Percentiles rank a stretch among this genome's conserved stretches.
Evolutionary conservation across 495 filamentous ascomycete genomes (phyloP).

Genomic region (Penicillium lividum): DNA sequence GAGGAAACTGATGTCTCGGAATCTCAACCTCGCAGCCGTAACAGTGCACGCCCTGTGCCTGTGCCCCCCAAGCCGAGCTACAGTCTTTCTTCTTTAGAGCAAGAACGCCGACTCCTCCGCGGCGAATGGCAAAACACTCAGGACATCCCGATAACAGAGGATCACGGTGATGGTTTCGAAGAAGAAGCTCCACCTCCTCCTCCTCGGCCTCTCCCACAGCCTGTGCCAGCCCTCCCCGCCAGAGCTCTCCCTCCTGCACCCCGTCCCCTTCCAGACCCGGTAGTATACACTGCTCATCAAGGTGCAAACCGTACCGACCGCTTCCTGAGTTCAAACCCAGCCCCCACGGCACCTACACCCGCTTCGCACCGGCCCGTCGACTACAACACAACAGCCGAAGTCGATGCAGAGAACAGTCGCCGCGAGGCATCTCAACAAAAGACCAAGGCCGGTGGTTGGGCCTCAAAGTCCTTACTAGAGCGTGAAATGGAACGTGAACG

Average conservation of each 20-base stretch:
- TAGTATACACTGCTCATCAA: constrained; percentile 29
- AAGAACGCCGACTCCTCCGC: constrained; percentile 74
- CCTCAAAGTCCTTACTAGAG: constrained; percentile 80
- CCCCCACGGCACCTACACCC: constrained; percentile 40
- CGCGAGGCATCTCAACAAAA: constrained; percentile 63
- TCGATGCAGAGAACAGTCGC: constrained; percentile 68
- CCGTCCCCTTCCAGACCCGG: constrained; percentile 37
- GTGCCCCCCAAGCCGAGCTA: constrained; percentile 55
- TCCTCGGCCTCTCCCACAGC: constrained; percentile 44
- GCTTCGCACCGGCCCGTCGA: constrained; percentile 47
- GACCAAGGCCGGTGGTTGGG: constrained; percentile 74
- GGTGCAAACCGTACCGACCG: constrained; percentile 44
- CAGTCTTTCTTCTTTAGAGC: constrained; percentile 68
- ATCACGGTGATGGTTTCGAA: constrained; percentile 23
- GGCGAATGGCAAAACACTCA: constrained; percentile 65
- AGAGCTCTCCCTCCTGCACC: constrained; percentile 26
- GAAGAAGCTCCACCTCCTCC: constrained; percentile 41
- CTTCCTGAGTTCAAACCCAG: constrained; percentile 54
- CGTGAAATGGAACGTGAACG: constrained; percentile 96
- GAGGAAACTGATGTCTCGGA: constrained; percentile 21
- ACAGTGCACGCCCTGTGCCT: constrained; percentile 45
- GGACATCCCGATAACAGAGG: constrained; percentile 23
- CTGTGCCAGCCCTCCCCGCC: constrained; percentile 20
- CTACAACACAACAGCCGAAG: constrained; percentile 65
- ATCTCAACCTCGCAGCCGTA: constrained; percentile 35